Base-by-base conservation (phyloP, 805 yeast genomes). In the Candida multigemmis region DNA sequence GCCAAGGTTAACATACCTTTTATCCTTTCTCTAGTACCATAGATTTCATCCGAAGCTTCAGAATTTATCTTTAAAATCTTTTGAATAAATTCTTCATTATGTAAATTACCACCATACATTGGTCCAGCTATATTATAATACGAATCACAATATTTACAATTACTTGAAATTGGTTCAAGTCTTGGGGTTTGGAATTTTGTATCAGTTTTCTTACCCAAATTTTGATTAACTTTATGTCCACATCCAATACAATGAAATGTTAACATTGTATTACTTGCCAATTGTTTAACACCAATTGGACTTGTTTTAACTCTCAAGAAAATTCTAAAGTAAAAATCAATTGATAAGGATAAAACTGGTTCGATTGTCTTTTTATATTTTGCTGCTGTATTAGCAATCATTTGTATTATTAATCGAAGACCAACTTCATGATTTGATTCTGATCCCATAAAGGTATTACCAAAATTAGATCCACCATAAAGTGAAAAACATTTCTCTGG, bases 401-500 rank as follows among this genome's bases (percentile, higher is more conserved):
- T 64, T 36, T 77, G 71, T 23, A 91, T 59, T 4, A 91, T 91
- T 32, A 91, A 62, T 45, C 99, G 65, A 32, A 91, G 57, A 0
- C 97, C 98, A 19, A 86, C 79, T 51, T 91, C 99, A 55, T 91
- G 98, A 12, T 89, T 79, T 14, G 86, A 76, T 45, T 84, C 96
- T 35, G 53, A 48, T 19, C 60, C 59, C 37, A 60, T 50, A 28
- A 44, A 41, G 9, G 60, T 44, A 31, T 72, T 74, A 35, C 89
- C 81, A 44, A 85, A 64, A 36, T 89, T 85, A 31, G 78, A 78
- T 13, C 98, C 98, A 12, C 98, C 97, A 48, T 91, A 91, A 11
- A 83, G 63, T 0, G 96, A 86, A 60, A 77, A 91, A 55, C 97
- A 89, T 54, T 91, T 91, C 43, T 91, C 99, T 1, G 97, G 96